Evolutionary conservation across 2,329 filamentous ascomycete species (phyloP), one percentile per base, ranked within the genome.

Genomic region (Hortaea werneckii): DNA sequence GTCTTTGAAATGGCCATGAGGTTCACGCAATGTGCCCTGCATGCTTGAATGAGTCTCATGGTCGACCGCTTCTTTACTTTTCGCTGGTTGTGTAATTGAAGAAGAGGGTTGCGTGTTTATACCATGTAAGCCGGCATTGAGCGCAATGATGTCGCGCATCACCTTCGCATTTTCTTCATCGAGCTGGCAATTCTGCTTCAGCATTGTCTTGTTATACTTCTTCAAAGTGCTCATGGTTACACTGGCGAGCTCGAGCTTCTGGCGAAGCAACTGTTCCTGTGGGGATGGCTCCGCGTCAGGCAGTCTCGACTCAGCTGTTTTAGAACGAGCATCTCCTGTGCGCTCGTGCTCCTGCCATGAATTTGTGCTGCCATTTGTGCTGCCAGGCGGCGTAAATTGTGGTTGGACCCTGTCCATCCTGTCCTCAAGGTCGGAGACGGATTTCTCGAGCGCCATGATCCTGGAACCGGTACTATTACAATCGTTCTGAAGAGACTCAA

Each of bases 401-500:
- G 51, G 47, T 32, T 32, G 37, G 11, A 13, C 3, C 3, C 26
- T 29, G 10, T 51, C 49, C 6, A 53, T 29, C 13, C 48, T 48
- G 37, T 57, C 54, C 30, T 57, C 56, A 5, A 57, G 40, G 37
- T 58, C 50, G 10, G 54, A 55, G 5, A 54, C 40, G 29, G 48
- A 47, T 32, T 46, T 50, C 50, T 57, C 56, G 9, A 53, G 34
- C 30, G 46, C 43, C 11, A 40, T 44, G n/a, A 55, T 40, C 8
- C 56, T 46, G n/a, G 37, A 40, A 34, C 50, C 43, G 20, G 54
- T 43, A 29, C 47, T 44, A 11, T 46, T 47, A 8, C 55, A 45
- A 37, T 57, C 55, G 5, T 44, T 51, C 11, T 50, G 48, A 12
- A 57, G 38, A 12, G 51, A 51, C 20, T 44, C 50, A 43, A 56